Evolutionary conservation across 768 basidiomycete species (phyloP).

Genomic region (Russula virescens): DNA sequence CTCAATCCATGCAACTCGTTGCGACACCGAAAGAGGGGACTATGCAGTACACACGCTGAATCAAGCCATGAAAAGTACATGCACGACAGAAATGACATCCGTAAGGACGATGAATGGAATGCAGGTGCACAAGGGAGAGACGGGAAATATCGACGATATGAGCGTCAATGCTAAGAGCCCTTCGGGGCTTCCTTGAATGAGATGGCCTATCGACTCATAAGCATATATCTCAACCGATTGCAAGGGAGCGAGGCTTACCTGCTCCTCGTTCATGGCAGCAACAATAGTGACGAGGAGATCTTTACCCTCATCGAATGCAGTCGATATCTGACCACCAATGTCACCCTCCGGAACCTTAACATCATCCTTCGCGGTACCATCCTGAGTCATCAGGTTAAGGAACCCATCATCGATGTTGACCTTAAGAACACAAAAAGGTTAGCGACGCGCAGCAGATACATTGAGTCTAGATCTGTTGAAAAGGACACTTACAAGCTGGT

Average conservation of each 20-base stretch:
- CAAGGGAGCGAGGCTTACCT: conserved; percentile 37
- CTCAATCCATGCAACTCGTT: conserved; percentile 18
- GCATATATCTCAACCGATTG: not conserved
- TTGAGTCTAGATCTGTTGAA: not conserved
- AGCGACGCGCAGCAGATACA: not conserved
- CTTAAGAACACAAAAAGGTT: conserved; percentile 32
- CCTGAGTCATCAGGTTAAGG: conserved; percentile 87
- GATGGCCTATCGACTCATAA: conserved; percentile 49
- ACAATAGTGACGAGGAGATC: conserved; percentile 84
- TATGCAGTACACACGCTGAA: conserved; percentile 25
- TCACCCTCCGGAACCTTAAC: conserved; percentile 87
- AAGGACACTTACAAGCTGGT: conserved; percentile 61
- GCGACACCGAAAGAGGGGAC: conserved; percentile 21
- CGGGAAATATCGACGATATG: conserved; percentile 15
- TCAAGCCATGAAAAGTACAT: conserved; percentile 26
- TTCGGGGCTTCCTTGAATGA: conserved; percentile 87
- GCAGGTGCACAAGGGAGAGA: conserved; percentile 16
- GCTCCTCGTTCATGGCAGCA: conserved; percentile 90
- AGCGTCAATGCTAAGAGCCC: conserved; percentile 32
- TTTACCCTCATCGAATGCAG: conserved; percentile 77
- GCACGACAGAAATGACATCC: conserved; percentile 23
- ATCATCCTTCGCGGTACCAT: conserved; percentile 85
- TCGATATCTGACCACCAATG: conserved; percentile 64
- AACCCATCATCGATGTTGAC: conserved; percentile 90
- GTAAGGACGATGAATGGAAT: conserved; percentile 24